Percentiles rank a stretch among this genome's conserved stretches.
Conservation (phyloP, 192 early-diverging fungal species). For the Lobulomyces angularis region DNA sequence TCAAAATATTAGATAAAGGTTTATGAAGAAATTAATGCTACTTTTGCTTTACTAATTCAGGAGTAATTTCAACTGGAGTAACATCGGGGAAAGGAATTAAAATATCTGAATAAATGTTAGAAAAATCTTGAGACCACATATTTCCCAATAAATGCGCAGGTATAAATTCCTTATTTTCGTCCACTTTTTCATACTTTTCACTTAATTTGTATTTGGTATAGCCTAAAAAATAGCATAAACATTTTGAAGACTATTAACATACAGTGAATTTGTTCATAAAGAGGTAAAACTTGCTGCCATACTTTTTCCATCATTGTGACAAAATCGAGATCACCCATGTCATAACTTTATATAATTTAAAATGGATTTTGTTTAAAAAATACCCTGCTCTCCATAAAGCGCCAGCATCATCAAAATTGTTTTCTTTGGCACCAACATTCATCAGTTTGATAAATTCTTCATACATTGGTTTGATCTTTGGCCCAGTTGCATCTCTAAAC, state of each 20-base stretch:
- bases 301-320: constrained; percentile 10
- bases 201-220: constrained; percentile 12
- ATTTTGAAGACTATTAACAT: no score
- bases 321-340: constrained; percentile 16
- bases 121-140: constrained; percentile 25
- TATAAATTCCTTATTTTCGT: constrained; percentile 9
- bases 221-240: no score
- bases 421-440: constrained; percentile 16
- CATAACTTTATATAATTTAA: constrained; percentile 5
- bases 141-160: constrained; percentile 18
- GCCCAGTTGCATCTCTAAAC: constrained; percentile 15
- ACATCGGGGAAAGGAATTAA: constrained; percentile 14
- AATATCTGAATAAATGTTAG: constrained; percentile 9
- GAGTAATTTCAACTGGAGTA: constrained; percentile 2
- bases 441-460: constrained; percentile 7
- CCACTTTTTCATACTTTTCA: constrained; percentile 7
- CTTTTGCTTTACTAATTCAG: constrained; percentile 7
- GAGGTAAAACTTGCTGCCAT: constrained; percentile 10
- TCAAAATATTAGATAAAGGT: no score
- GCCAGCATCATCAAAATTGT: constrained; percentile 10
- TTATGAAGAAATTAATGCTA: no score
- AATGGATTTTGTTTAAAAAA: neutral
- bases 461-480: constrained; percentile 5
- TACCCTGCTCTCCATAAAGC: constrained; percentile 11
- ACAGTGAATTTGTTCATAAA: constrained; percentile 20